A percentile compares a stretch with the other conserved stretches of the same genome.
Evolutionary conservation across 2,329 filamentous ascomycete genomes (phyloP).

Genomic region (Biscogniauxia mediterranea): DNA sequence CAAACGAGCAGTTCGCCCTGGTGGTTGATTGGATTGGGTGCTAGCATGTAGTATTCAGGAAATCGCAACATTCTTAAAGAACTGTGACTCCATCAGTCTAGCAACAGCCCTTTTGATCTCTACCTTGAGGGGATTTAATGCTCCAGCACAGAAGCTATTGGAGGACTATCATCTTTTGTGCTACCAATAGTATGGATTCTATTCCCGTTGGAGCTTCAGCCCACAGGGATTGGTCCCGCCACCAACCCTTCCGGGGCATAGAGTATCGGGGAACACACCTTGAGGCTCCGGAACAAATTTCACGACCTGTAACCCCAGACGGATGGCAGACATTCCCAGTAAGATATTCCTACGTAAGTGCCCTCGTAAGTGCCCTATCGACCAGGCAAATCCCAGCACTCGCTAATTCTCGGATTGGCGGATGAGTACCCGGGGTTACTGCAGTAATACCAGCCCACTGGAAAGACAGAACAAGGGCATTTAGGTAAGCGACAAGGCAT

Average conservation of each 20-base stretch:
- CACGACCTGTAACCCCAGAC: not conserved
- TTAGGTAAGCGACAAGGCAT: too few species aligned
- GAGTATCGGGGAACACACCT: not conserved
- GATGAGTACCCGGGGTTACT: not conserved
- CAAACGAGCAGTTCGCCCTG: too few species aligned
- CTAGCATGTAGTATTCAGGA: too few species aligned
- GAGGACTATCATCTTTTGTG: too few species aligned
- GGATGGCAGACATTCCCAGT: not conserved
- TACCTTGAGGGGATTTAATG: too few species aligned
- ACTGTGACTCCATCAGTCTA: too few species aligned
- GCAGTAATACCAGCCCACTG: not conserved
- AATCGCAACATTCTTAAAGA: too few species aligned
- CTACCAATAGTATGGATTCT: not conserved
- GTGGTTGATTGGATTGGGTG: too few species aligned
- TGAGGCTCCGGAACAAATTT: not conserved
- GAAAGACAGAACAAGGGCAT: not conserved
- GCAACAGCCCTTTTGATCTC: too few species aligned
- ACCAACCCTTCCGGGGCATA: not conserved
- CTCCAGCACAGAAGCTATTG: too few species aligned
- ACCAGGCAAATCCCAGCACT: not conserved
- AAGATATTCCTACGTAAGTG: not conserved
- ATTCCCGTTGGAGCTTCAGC: not conserved
- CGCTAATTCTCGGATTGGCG: not conserved
- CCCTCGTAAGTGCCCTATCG: too few species aligned
- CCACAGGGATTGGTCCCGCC: not conserved